phyloP scores from a whole-genome alignment of 139 green algal species.

The Pleodorina starrii region DNA sequence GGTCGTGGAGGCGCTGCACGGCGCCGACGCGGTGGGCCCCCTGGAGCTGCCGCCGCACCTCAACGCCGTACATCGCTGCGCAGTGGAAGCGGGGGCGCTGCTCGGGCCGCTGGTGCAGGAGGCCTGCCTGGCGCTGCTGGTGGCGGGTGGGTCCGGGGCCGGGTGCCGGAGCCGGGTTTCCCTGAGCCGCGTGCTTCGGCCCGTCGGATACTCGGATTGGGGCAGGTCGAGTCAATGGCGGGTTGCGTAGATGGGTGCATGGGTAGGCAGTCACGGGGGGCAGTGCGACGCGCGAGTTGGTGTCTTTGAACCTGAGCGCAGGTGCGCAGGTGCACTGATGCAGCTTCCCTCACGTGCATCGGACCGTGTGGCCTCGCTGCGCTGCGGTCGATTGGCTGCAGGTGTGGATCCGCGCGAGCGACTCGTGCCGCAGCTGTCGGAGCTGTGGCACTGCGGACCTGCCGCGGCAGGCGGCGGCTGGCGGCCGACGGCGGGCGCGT shows the following conservation, averaged over 20 bases:
- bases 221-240: no score
- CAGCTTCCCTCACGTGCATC: no score
- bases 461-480: neutral
- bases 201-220: no score
- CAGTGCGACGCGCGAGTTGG: no score
- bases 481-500: no score
- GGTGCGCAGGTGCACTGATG: no score
- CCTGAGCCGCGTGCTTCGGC: no score
- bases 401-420: conserved; percentile 50
- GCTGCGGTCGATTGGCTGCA: no score
- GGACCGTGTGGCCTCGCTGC: no score
- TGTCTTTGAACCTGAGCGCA: no score
- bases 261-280: no score
- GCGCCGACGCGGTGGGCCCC: neutral
- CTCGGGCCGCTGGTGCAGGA: conserved; percentile 57
- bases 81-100: conserved; percentile 26
- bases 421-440: conserved; percentile 52
- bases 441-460: conserved; percentile 60
- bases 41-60: conserved; percentile 10
- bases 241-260: no score
- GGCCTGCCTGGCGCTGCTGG: conserved; percentile 55
- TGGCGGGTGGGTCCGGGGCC: conserved; percentile 41
- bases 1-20: conserved; percentile 53
- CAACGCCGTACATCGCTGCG: conserved; percentile 35
- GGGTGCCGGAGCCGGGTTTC: neutral